These are phyloP conservation scores for Sugiyamaella mastotermitis DNA, from an alignment of 805 yeast species.

Conservation along the genomic window DNA sequence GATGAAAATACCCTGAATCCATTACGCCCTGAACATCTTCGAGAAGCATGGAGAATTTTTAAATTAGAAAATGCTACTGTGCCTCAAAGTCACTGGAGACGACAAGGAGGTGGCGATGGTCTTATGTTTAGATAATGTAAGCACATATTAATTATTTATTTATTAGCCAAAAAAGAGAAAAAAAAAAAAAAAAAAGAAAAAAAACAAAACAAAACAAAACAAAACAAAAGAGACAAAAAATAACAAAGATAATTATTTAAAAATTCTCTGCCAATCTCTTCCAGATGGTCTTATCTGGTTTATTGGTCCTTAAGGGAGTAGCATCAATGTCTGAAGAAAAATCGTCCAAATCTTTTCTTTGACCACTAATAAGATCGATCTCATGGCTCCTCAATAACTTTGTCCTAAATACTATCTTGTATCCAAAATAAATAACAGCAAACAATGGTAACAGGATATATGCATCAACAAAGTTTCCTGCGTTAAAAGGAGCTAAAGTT, in stretches of 20 bases:
- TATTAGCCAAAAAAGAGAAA: no score
- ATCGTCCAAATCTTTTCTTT: slow-evolving; percentile 32
- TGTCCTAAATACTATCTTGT: slow-evolving; percentile 34
- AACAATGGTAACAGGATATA: slow-evolving; percentile 59
- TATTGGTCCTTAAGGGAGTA: no score
- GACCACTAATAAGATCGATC: slow-evolving; percentile 39
- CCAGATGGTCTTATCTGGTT: no score
- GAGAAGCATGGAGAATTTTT: slow-evolving; percentile 84
- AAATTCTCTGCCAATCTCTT: no score
- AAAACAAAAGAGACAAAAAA: no score
- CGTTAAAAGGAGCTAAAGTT: slow-evolving; percentile 51
- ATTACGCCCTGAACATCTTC: slow-evolving; percentile 71
- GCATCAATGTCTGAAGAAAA: not conserved
- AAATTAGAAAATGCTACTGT: slow-evolving; percentile 60
- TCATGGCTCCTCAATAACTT: slow-evolving; percentile 35
- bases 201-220: no score
- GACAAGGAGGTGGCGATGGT: slow-evolving; percentile 69
- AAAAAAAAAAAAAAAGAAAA: no score
- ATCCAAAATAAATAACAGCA: slow-evolving; percentile 36
- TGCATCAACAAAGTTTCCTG: slow-evolving; percentile 52
- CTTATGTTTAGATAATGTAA: slow-evolving; percentile 61
- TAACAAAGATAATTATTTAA: no score
- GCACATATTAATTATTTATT: no score
- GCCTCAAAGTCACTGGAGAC: slow-evolving; percentile 60
- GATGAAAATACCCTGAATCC: slow-evolving; percentile 38